These are phyloP conservation scores for Fusarium chlamydosporum DNA, from an alignment of 2,329 filamentous ascomycete genomes.

Conservation along the genomic window DNA sequence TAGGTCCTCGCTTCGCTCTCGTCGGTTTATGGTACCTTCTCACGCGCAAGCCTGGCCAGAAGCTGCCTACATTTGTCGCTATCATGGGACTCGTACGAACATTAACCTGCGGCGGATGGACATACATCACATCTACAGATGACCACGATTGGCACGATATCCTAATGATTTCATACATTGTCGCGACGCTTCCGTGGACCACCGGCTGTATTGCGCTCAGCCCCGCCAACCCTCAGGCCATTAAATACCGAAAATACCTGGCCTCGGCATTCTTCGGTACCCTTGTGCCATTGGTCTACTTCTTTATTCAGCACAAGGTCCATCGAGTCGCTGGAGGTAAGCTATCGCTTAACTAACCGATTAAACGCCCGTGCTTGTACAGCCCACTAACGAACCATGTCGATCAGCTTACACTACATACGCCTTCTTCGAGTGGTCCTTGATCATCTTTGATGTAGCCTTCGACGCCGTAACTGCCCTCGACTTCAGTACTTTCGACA, in stretches of 20 bases:
- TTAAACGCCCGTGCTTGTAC: conserved; percentile 1
- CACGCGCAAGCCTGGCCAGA: conserved; percentile 80
- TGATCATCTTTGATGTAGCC: conserved; percentile 94
- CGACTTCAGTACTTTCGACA: conserved; percentile 90
- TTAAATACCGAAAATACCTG: conserved; percentile 90
- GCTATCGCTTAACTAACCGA: conserved; percentile 49
- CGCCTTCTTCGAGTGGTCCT: conserved; percentile 96
- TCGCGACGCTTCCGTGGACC: conserved; percentile 96
- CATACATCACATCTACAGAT: conserved; percentile 97
- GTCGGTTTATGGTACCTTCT: conserved; percentile 94
- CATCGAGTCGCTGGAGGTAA: conserved; percentile 92
- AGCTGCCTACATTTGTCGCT: conserved; percentile 85
- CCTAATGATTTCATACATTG: conserved; percentile 98
- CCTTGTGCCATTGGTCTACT: conserved; percentile 91
- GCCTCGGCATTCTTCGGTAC: conserved; percentile 90
- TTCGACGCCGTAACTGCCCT: conserved; percentile 96
- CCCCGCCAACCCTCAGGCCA: conserved; percentile 83
- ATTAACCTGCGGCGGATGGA: conserved; percentile 96
- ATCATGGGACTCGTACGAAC: conserved; percentile 87
- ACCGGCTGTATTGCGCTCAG: conserved; percentile 89
- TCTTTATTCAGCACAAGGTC: conserved; percentile 98
- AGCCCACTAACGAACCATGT: conserved; percentile 33
- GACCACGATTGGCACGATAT: conserved; percentile 99
- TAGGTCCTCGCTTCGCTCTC: conserved; percentile 90
- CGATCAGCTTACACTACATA: conserved; percentile 91